phyloP scores from a whole-genome alignment of 768 basidiomycete species.

The Termitomyces sp. region DNA sequence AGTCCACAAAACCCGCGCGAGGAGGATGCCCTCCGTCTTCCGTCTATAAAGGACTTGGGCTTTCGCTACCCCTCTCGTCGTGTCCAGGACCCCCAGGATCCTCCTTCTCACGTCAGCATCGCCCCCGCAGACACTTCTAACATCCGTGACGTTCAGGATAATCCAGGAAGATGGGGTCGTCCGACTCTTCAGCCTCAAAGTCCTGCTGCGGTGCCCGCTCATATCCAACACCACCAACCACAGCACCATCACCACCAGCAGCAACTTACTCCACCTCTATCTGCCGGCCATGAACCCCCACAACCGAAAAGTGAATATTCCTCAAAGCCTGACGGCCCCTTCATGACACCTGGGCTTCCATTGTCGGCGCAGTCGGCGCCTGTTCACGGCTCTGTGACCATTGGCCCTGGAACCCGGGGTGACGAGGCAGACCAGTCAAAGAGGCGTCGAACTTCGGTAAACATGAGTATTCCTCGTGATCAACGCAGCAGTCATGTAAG shows the following conservation, averaged over 20 bases:
- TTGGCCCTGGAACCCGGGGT: slow-evolving; percentile 28
- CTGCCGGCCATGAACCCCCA: slow-evolving; percentile 36
- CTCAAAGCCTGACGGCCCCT: slow-evolving; percentile 49
- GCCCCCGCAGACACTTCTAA: slow-evolving; percentile 23
- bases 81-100: slow-evolving; percentile 28
- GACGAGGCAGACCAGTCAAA: slow-evolving; percentile 38
- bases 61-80: slow-evolving; percentile 39
- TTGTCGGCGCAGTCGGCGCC: slow-evolving; percentile 40
- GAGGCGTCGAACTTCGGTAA: slow-evolving; percentile 38
- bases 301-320: slow-evolving; percentile 37
- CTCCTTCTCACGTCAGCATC: slow-evolving; percentile 16
- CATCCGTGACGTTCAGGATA: slow-evolving; percentile 23
- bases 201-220: slow-evolving; percentile 21
- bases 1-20: slow-evolving; percentile 36
- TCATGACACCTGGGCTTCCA: slow-evolving; percentile 44
- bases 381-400: slow-evolving; percentile 33
- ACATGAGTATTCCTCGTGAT: slow-evolving; percentile 38
- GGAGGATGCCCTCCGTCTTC: slow-evolving; percentile 47
- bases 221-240: slow-evolving; percentile 28
- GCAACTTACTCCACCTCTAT: slow-evolving; percentile 46
- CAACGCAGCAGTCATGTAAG: slow-evolving; percentile 50
- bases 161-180: slow-evolving; percentile 30
- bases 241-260: slow-evolving; percentile 40
- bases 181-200: slow-evolving; percentile 18
- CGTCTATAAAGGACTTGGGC: slow-evolving; percentile 72